These are phyloP conservation scores for Botrytis sinoallii DNA, from an alignment of 2,329 filamentous ascomycete species.

Conservation along the genomic window DNA sequence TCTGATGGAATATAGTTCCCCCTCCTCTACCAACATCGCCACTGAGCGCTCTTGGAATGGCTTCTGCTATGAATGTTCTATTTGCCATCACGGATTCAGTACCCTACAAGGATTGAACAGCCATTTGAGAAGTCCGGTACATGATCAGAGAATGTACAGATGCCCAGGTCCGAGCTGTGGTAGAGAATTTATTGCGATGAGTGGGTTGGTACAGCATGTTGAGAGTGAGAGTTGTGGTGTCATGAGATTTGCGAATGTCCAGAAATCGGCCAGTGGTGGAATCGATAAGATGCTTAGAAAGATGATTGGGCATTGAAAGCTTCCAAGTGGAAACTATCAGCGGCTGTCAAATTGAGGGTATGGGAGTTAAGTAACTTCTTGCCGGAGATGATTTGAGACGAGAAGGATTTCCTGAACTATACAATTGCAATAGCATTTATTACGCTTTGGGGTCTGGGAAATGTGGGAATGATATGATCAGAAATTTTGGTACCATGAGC, in stretches of 20 bases:
- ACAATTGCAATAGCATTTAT: background rate
- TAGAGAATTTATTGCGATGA: conserved; percentile 28
- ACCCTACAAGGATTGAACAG: conserved; percentile 42
- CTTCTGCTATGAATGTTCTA: conserved; percentile 48
- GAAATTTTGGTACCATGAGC: background rate
- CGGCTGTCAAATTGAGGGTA: accelerated
- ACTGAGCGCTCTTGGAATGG: conserved; percentile 47
- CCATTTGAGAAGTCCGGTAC: conserved; percentile 53
- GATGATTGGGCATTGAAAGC: conserved; percentile 7
- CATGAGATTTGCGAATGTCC: conserved; percentile 29
- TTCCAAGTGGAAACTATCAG: background rate
- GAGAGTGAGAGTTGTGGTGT: conserved; percentile 34
- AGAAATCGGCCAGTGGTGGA: conserved; percentile 23
- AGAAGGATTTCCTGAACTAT: background rate
- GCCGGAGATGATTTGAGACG: background rate
- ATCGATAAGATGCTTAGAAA: conserved; percentile 39
- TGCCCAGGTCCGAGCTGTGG: conserved; percentile 27
- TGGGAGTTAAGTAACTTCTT: no score
- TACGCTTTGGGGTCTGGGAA: background rate
- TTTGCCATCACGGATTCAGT: conserved; percentile 49
- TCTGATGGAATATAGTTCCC: conserved; percentile 46
- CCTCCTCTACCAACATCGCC: conserved; percentile 38
- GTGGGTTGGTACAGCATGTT: conserved; percentile 30
- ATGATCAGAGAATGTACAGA: conserved; percentile 44
- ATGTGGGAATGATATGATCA: background rate